Base-by-base conservation (phyloP, 495 filamentous ascomycete species). In the Aspergillus nanangensis region DNA sequence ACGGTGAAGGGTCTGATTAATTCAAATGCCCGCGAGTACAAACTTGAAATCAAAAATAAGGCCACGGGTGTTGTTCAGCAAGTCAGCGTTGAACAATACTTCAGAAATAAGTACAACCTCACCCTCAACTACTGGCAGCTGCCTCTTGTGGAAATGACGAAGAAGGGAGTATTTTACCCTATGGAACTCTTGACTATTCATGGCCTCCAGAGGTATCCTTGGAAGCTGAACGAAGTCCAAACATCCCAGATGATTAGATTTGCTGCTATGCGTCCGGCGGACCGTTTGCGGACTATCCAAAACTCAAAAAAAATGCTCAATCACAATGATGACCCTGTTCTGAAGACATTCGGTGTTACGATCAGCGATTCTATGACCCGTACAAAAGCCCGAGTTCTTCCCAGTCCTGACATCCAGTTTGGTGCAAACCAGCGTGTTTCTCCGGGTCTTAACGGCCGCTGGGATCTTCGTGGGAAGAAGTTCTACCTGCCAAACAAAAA, bases 211-310 rank as follows among this genome's bases (percentile, higher is more conserved):
- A 79, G 83, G 1, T 98, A 90, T 62, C 72, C 75, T 1, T 87
- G 69, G 68, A 96, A 95, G 72, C 69, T 96, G 2, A 79, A 80
- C 48, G 78, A 86, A 14, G 55, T 48, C 1, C 62, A 76, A 74
- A 93, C 90, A 0, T 60, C 76, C 0, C 57, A 77, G 8, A 96
- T 98, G 92, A 95, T 98, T 66, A 89, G 84, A 58, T 88, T 87
- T 61, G 89, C 90, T 2, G 82, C 80, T 4, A 72, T 72, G 20
- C 75, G 79, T 2, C 93, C 93, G 0, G 33, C 49, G 0, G 55
- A 81, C 20, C 87, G 92, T 15, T 72, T 78, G 54, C 41, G 53
- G 0, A 72, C 82, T 11, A 85, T 96, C 41, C 50, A 74, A 23
- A 60, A 76, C n/a, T 84, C 83, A 17, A 76, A 94, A 15, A 50